These are phyloP conservation scores for Nepenthes gracilis DNA, from an alignment of 148 eudicot genomes.

Conservation along the genomic window DNA sequence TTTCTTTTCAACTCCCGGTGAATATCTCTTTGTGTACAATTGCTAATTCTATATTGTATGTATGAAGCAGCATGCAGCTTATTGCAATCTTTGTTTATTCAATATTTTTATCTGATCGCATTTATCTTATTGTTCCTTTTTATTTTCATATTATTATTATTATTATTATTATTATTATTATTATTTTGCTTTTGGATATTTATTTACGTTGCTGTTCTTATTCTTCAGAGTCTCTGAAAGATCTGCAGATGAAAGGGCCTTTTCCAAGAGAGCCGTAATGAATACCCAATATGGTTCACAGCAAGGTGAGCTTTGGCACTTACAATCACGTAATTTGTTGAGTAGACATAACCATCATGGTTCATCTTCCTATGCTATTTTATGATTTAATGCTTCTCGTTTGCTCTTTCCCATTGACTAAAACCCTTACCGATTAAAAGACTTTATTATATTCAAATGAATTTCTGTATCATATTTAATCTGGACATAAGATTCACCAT, in stretches of 20 bases:
- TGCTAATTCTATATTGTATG: background rate
- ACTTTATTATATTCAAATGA: background rate
- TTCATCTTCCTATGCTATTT: background rate
- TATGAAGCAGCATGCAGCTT: background rate
- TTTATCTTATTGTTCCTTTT: no score
- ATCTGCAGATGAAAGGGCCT: constrained; percentile 51
- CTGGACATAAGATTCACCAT: no score
- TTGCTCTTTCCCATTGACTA: background rate
- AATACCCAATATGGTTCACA: constrained; percentile 31
- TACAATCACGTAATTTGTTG: background rate
- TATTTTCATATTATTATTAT: no score
- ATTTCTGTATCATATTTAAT: no score
- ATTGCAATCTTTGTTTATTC: background rate
- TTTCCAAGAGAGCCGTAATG: constrained; percentile 54
- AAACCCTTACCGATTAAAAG: background rate
- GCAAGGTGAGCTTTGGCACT: constrained; percentile 32
- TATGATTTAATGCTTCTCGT: background rate
- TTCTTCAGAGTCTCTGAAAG: constrained; percentile 59
- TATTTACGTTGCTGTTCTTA: background rate
- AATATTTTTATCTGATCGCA: background rate
- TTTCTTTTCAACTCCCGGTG: background rate
- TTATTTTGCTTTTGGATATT: background rate
- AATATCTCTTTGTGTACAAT: no score
- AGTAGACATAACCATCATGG: background rate
- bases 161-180: background rate